phyloP scores from a whole-genome alignment of 2,329 filamentous ascomycete genomes.

The Colletotrichum godetiae region DNA sequence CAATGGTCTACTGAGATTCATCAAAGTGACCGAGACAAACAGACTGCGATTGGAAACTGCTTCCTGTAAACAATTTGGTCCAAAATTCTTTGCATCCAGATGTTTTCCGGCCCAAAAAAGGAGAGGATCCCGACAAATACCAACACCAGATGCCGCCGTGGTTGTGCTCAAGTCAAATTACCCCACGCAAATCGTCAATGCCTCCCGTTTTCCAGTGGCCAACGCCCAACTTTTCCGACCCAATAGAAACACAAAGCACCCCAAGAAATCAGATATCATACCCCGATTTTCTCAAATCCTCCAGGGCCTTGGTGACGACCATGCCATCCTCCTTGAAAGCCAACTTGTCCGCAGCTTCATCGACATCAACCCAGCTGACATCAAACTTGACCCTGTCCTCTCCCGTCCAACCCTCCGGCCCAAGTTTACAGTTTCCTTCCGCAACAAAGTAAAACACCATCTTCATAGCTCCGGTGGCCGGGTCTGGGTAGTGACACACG shows the following conservation, averaged over 20 bases:
- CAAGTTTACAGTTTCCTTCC: conserved; percentile 41
- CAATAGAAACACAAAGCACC: neutral
- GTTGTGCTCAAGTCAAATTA: neutral
- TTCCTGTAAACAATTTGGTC: neutral
- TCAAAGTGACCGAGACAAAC: neutral
- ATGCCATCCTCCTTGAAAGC: conserved; percentile 39
- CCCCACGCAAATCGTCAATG: neutral
- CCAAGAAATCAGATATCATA: conserved; percentile 37
- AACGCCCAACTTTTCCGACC: neutral
- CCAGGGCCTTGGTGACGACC: conserved; percentile 42
- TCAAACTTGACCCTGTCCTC: conserved; percentile 43
- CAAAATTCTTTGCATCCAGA: neutral
- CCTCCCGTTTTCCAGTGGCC: neutral
- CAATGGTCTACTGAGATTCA: neutral
- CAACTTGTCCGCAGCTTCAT: conserved; percentile 39
- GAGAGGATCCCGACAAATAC: neutral
- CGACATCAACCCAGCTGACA: conserved; percentile 41
- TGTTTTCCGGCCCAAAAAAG: no score
- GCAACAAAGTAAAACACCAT: conserved; percentile 55
- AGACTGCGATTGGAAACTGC: neutral
- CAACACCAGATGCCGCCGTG: neutral
- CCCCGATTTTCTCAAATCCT: conserved; percentile 41
- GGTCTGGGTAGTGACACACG: conserved; percentile 49
- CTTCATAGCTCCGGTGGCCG: conserved; percentile 49
- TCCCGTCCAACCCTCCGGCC: conserved; percentile 12